phyloP scores from a whole-genome alignment of 2,329 filamentous ascomycete species.

The Paramyrothecium sp. region DNA sequence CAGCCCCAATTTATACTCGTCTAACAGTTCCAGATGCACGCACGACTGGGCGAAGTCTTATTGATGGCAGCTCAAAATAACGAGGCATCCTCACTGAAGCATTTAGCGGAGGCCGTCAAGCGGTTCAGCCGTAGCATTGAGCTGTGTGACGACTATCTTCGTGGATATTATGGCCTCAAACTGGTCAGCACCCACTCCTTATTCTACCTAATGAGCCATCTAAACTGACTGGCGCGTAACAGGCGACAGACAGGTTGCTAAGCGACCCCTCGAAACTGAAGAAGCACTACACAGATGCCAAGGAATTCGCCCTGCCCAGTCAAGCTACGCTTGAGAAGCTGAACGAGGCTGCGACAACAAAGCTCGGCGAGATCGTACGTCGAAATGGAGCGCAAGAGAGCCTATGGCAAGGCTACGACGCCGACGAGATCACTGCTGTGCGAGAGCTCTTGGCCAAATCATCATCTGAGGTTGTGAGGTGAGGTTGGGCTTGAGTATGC shows the following conservation, averaged over 20 bases:
- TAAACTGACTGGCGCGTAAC: background rate
- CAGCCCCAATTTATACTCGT: conserved; percentile 2
- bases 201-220: background rate
- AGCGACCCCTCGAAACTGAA: conserved; percentile 38
- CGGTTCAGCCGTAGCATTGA: conserved; percentile 90
- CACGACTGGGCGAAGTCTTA: conserved; percentile 78
- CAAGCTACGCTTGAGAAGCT: conserved; percentile 62
- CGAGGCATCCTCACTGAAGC: conserved; percentile 43
- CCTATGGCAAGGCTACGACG: conserved; percentile 71
- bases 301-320: conserved; percentile 54
- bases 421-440: conserved; percentile 70
- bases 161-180: conserved; percentile 90
- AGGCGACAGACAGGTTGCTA: conserved; percentile 48
- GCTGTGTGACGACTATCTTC: conserved; percentile 87
- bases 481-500: conserved; percentile 8
- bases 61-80: conserved; percentile 63
- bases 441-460: conserved; percentile 63
- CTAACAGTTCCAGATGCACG: conserved; percentile 66
- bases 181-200: conserved; percentile 49
- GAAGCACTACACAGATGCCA: conserved; percentile 47
- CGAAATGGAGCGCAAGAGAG: conserved; percentile 57
- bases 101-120: conserved; percentile 72
- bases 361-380: conserved; percentile 74
- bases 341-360: conserved; percentile 69
- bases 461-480: conserved; percentile 42